Percentiles rank a stretch among this genome's conserved stretches.
Conservation (phyloP, 2,329 filamentous ascomycete species). For the Epichloe amarillans region DNA sequence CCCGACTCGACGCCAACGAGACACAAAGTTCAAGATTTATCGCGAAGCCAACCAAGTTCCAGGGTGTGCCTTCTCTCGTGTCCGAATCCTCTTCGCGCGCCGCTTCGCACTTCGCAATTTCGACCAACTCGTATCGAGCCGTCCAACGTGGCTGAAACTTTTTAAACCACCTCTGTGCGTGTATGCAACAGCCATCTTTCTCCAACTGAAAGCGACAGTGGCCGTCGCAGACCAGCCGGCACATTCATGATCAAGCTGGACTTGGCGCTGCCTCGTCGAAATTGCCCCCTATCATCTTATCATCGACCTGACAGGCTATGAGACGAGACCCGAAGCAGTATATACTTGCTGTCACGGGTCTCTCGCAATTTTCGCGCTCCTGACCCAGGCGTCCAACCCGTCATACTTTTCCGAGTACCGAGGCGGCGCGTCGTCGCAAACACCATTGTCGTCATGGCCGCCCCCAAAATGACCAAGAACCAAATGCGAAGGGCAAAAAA, state of each 20-base stretch:
- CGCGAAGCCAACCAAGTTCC: background rate
- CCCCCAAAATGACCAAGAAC: constrained; percentile 78
- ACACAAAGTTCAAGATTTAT: background rate
- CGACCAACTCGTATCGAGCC: background rate
- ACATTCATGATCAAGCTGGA: background rate
- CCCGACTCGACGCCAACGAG: background rate
- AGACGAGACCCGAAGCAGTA: constrained; percentile 25
- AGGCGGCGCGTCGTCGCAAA: constrained; percentile 14
- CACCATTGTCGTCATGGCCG: constrained; percentile 37
- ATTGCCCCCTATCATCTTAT: background rate
- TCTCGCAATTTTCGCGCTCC: constrained; percentile 24
- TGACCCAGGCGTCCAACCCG: constrained; percentile 21
- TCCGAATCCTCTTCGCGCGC: background rate
- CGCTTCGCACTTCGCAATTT: no score
- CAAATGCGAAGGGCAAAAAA: constrained; percentile 89
- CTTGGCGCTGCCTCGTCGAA: background rate
- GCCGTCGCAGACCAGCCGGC: background rate
- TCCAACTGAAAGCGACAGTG: background rate
- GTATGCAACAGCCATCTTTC: background rate
- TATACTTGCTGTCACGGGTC: constrained; percentile 18
- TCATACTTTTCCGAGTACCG: constrained; percentile 14
- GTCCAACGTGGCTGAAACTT: background rate
- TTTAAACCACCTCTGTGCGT: background rate
- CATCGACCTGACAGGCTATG: constrained; percentile 12
- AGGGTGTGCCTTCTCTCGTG: no score